Evolutionary conservation across 192 early-diverging fungal species (phyloP), one percentile per base, ranked within the genome.

Genomic region (Allomyces javanicus): DNA sequence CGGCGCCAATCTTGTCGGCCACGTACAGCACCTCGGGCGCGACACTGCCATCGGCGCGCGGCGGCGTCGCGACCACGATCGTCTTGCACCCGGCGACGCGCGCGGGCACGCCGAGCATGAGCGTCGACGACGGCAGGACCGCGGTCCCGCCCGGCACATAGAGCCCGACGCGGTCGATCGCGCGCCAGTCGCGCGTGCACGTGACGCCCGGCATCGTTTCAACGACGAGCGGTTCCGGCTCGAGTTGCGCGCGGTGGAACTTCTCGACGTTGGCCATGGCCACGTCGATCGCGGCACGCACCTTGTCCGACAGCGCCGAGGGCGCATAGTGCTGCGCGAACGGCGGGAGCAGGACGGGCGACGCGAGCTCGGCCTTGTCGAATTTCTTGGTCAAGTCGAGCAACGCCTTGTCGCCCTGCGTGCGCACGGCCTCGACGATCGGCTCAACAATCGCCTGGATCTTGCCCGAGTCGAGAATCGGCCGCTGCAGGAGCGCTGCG

Each of bases 81-180:
- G 96, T 86, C 66, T 75, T 79, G 76, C 94, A 97, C 33, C 94
- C 93, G 26, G 96, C 96, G 6, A 97, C 96, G 73, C 88, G 87
- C 9, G 96, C 96, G 26, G 96, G 96, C 44, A 97, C 87, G 67
- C 94, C 94, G 66, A 99, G 78, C 93, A 97, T 97, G 67, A 99
- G 75, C 23, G 96, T 85, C 10, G 90, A 90, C 11, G 92, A 94
- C 11, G 96, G 96, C 50, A 99, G 78, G 21, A 96, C 91, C 0
- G 96, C 96, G 10, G 96, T 90, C 10, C 96, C 96, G 44, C 96
- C 96, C 19, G 96, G 96, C 22, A 99, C 92, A 71, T 99, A 99
- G 61, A 99, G 76, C 9, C 96, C 96, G 70, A 99, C 95, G 22
- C 84, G 77, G 74, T 97, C 93, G 72, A 99, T 99, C 10, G 96